phyloP scores from a whole-genome alignment of 768 basidiomycete genomes.

The Cantharellus cinnabarinus region DNA sequence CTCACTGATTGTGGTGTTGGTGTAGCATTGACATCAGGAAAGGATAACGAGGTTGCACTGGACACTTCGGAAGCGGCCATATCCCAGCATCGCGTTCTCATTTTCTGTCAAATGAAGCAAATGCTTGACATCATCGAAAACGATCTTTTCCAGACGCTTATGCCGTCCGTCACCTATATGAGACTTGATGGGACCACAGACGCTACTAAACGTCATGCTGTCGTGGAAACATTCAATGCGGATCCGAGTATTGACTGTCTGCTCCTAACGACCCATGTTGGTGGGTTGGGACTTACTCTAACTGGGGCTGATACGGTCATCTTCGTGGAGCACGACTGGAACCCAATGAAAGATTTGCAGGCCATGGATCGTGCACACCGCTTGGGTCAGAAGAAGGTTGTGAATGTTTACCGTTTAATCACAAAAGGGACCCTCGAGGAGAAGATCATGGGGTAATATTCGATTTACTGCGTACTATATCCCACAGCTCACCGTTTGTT shows the following conservation, averaged over 20 bases:
- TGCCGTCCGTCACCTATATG: conserved; percentile 98
- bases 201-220: conserved; percentile 79
- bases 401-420: conserved; percentile 93
- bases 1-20: conserved; percentile 91
- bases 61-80: conserved; percentile 26
- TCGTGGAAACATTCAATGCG: conserved; percentile 94
- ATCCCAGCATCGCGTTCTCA: conserved; percentile 94
- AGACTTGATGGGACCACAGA: conserved; percentile 88
- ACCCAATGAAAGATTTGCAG: conserved; percentile 98
- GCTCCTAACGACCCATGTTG: conserved; percentile 88
- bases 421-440: conserved; percentile 95
- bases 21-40: conserved; percentile 15
- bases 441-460: conserved; percentile 93
- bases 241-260: conserved; percentile 96
- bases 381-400: conserved; percentile 95
- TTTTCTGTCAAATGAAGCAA: conserved; percentile 98
- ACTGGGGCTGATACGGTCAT: conserved; percentile 99
- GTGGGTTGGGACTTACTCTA: conserved; percentile 84
- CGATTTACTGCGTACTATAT: neutral
- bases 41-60: conserved; percentile 48
- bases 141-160: conserved; percentile 73
- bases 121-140: conserved; percentile 97
- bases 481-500: neutral
- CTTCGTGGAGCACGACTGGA: conserved; percentile 99
- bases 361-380: conserved; percentile 99